A percentile compares a stretch with the other conserved stretches of the same genome.
Evolutionary conservation across 1,139 yeast genomes (phyloP).

Genomic region (Tardiomyces digboiensis): DNA sequence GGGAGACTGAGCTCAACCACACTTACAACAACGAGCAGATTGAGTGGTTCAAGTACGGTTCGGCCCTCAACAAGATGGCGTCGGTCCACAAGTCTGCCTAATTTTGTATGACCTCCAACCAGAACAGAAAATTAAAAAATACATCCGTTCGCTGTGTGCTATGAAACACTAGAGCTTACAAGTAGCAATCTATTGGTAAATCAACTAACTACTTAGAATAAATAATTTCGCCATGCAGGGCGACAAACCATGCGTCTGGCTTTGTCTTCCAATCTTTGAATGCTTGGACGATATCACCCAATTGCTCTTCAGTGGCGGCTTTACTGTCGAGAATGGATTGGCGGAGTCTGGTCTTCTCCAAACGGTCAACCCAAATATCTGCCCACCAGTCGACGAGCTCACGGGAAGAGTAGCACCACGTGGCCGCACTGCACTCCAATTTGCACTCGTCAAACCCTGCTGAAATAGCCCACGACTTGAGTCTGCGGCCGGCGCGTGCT

Average conservation of each 20-base stretch:
- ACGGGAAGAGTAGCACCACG: constrained; percentile 16
- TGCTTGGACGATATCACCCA: constrained; percentile 11
- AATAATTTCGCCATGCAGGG: constrained; percentile 14
- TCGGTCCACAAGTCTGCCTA: constrained; percentile 23
- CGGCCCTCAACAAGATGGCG: constrained; percentile 98
- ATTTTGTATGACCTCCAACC: background rate
- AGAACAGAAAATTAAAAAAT: background rate
- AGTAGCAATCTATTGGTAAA: no score
- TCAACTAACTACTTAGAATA: constrained; percentile 12
- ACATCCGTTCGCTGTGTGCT: background rate
- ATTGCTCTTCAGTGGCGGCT: constrained; percentile 11
- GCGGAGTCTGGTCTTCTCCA: constrained; percentile 11
- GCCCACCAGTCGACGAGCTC: constrained; percentile 17
- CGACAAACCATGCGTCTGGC: constrained; percentile 12
- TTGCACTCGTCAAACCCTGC: constrained; percentile 13
- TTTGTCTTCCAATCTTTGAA: constrained; percentile 15
- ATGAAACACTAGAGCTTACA: no score
- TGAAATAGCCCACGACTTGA: constrained; percentile 11
- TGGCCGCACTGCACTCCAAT: constrained; percentile 8
- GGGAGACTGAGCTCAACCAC: constrained; percentile 89
- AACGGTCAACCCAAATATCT: constrained; percentile 18
- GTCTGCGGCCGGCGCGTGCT: constrained; percentile 15
- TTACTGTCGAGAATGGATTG: background rate
- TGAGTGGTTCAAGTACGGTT: constrained; percentile 99
- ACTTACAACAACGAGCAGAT: constrained; percentile 95